phyloP scores from a whole-genome alignment of 257 asterid species.

The Petrea volubilis region DNA sequence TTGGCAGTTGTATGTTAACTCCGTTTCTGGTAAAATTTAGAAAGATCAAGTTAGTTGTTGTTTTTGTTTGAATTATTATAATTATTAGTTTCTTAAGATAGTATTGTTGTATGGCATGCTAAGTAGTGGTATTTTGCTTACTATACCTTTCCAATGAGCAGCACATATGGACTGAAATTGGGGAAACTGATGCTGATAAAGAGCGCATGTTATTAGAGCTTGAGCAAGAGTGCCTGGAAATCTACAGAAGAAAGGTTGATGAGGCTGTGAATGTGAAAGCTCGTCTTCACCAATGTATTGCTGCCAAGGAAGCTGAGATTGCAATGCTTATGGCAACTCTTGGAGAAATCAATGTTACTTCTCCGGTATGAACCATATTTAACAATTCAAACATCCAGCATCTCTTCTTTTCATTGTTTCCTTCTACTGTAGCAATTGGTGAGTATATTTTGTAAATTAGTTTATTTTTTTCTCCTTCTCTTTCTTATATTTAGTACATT shows the following conservation, averaged over 20 bases:
- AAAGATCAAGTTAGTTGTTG: neutral
- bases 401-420: neutral
- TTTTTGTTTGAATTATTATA: neutral
- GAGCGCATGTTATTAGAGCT: constrained; percentile 80
- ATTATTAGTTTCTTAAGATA: constrained; percentile 7
- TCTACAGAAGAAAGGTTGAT: constrained; percentile 81
- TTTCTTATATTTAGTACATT: too few relatives aligned
- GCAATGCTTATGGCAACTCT: constrained; percentile 89
- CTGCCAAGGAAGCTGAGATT: constrained; percentile 91
- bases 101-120: constrained; percentile 8
- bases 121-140: constrained; percentile 11
- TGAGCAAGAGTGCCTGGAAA: constrained; percentile 83
- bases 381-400: neutral
- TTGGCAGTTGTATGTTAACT: neutral
- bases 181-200: constrained; percentile 81
- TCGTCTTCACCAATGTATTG: constrained; percentile 79
- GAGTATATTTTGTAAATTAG: too few relatives aligned
- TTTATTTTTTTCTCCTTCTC: too few relatives aligned
- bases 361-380: constrained; percentile 49
- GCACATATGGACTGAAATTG: constrained; percentile 94
- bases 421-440: neutral
- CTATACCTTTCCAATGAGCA: constrained; percentile 32
- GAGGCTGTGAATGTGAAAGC: constrained; percentile 81
- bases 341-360: constrained; percentile 60
- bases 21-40: neutral